Evolutionary conservation across 2,329 filamentous ascomycete genomes (phyloP).

Genomic region (Sclerotinia borealis): DNA sequence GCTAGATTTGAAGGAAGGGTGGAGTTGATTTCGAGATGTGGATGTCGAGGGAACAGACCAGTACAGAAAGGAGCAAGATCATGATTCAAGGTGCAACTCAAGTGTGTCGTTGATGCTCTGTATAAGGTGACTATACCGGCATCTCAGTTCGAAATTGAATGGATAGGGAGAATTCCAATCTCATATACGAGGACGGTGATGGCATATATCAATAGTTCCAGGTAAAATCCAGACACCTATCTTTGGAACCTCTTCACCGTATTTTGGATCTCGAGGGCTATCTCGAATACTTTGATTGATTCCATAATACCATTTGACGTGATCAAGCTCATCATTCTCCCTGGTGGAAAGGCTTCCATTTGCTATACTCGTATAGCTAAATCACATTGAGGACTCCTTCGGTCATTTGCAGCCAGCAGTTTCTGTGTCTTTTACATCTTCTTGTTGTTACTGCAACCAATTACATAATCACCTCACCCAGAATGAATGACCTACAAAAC

Average conservation of each 20-base stretch:
- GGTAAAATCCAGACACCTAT: not conserved
- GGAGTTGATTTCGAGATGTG: not conserved
- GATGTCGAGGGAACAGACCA: not conserved
- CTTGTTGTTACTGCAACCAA: not conserved
- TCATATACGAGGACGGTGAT: not conserved
- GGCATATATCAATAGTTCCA: not conserved
- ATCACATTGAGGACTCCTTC: not conserved
- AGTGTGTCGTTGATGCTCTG: not conserved
- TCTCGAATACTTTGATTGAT: no score
- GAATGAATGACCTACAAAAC: not conserved
- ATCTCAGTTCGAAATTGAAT: not conserved
- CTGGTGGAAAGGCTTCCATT: not conserved
- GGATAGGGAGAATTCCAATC: not conserved
- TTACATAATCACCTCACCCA: not conserved
- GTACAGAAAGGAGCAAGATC: not conserved
- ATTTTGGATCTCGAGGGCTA: no score
- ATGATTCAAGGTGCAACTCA: no score
- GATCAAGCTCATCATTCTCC: not conserved
- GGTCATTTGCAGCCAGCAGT: not conserved
- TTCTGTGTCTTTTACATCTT: not conserved
- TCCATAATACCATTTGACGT: not conserved
- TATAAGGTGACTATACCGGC: not conserved
- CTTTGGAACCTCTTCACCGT: not conserved
- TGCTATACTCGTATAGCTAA: no score
- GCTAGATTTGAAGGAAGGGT: not conserved